These are phyloP conservation scores for Rhododendron molle DNA, from an alignment of 148 eudicot genomes.

Conservation along the genomic window DNA sequence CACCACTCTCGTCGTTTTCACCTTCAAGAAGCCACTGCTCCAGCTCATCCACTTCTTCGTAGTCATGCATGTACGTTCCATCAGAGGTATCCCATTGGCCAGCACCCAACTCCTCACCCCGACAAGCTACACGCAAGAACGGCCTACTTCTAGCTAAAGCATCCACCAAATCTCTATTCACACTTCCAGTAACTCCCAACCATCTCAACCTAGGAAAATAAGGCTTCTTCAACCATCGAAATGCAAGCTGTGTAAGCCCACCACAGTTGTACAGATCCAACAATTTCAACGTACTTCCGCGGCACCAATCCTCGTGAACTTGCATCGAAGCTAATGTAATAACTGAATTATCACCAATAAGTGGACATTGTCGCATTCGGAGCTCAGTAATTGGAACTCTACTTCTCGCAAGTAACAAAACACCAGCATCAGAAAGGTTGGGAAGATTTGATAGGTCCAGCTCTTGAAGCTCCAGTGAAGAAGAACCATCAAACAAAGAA, in stretches of 20 bases:
- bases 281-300: constrained; percentile 65
- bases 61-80: constrained; percentile 54
- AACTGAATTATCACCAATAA: constrained; percentile 80
- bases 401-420: constrained; percentile 69
- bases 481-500: constrained; percentile 52
- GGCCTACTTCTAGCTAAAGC: constrained; percentile 77
- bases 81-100: constrained; percentile 83
- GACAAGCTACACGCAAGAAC: constrained; percentile 56
- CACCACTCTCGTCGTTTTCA: constrained; percentile 47
- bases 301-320: constrained; percentile 63
- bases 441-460: constrained; percentile 89
- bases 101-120: constrained; percentile 82
- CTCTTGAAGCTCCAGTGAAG: constrained; percentile 55
- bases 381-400: constrained; percentile 65
- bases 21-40: constrained; percentile 79
- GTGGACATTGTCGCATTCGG: constrained; percentile 88
- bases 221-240: constrained; percentile 88
- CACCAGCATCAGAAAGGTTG: constrained; percentile 66
- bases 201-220: constrained; percentile 86
- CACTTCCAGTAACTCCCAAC: constrained; percentile 77
- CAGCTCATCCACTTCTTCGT: constrained; percentile 86
- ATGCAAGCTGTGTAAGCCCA: constrained; percentile 68
- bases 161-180: constrained; percentile 74
- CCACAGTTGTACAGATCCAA: constrained; percentile 95
- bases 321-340: constrained; percentile 93